Base-by-base conservation (phyloP, 23 red algal species). In the Gracilaria vermiculophylla region DNA sequence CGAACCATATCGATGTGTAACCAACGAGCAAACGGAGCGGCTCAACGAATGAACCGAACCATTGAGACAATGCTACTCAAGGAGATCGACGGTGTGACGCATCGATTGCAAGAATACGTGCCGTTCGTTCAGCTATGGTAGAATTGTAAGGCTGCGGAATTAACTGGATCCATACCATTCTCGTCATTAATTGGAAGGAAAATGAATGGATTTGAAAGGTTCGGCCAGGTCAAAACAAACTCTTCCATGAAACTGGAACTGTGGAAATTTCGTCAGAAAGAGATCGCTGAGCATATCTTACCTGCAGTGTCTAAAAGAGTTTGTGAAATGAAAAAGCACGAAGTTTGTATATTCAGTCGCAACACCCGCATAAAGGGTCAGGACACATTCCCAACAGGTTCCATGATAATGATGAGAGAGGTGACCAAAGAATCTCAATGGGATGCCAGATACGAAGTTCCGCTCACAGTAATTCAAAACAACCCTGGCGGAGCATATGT, bases 401-500 rank as follows among this genome's bases (percentile, higher is more conserved):
- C 69, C 2, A 14, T 43, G 28, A 33, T 76, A 33, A 10, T 76
- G 69, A 72, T 72, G 66, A 72, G 19, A n/a, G n/a, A n/a, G n/a
- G n/a, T n/a, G n/a, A n/a, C n/a, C n/a, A n/a, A n/a, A n/a, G n/a
- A n/a, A n/a, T 72, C 66, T 20, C 25, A 72, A 34, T 76, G 15
- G 4, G 69, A 76, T 43, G 34, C 69, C 8, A 40, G 28, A 20
- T 51, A 14, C 49, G 69, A 43, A 76, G 69, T 33, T 14, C 35
- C 69, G 10, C 48, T 76, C 19, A 76, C 29, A 17, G 29, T 49
- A 29, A 33, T 76, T 9, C 69, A 27, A 42, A 76, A 47, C 0
- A 76, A 76, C 37, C 31, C 35, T 3, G 37, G 69, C 4, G 69
- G 35, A 9, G 69, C 69, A 0, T 76, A 76, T 76, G 69, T 76